Conservation (phyloP, 2,329 filamentous ascomycete species). For the Hymenoscyphus fraxineus region DNA sequence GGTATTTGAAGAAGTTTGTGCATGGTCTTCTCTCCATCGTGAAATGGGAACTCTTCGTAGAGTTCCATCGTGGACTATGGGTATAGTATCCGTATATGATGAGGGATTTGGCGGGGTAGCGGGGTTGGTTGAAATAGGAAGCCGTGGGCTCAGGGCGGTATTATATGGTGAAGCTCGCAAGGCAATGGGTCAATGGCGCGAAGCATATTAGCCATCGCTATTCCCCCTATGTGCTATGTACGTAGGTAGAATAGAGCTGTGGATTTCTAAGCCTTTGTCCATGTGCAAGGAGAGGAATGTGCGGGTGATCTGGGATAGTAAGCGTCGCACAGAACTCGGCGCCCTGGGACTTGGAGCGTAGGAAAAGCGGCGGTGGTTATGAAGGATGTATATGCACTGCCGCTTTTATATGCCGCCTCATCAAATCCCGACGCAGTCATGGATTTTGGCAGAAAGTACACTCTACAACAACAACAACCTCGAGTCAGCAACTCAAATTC, state of each 20-base stretch:
- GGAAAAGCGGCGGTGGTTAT: too few species aligned
- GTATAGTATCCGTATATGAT: neutral
- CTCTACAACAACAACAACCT: too few species aligned
- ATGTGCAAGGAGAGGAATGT: neutral
- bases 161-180: neutral
- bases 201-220: neutral
- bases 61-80: constrained; percentile 30
- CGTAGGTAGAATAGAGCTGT: neutral
- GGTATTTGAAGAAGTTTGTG: constrained; percentile 60
- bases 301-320: neutral
- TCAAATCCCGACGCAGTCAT: too few species aligned
- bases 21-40: constrained; percentile 64
- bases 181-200: neutral
- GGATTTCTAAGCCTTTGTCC: neutral
- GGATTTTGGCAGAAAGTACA: too few species aligned
- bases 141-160: constrained; percentile 3
- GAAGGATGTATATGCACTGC: too few species aligned
- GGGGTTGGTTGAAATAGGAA: neutral
- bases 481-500: too few species aligned
- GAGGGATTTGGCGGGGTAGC: neutral
- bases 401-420: too few species aligned
- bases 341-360: too few species aligned
- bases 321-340: neutral
- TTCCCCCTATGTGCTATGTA: too few species aligned
- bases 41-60: constrained; percentile 48